phyloP scores from a whole-genome alignment of 192 early-diverging fungal species.

The Gamsiella multidivaricata region DNA sequence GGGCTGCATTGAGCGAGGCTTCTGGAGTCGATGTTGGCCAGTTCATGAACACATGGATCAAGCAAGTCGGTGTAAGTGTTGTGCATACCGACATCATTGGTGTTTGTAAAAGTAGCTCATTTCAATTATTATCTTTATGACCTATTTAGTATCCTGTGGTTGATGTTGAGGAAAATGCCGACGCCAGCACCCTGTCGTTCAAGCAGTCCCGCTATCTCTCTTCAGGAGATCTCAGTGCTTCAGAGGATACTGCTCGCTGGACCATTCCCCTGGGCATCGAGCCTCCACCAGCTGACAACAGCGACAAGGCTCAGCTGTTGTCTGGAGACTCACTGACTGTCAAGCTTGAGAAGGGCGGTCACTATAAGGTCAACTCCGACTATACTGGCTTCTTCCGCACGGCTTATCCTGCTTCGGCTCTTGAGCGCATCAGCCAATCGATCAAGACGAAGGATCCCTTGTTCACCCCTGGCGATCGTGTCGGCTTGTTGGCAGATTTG shows the following conservation, averaged over 20 bases:
- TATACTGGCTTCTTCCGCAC: constrained; percentile 91
- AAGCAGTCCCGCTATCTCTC: constrained; percentile 88
- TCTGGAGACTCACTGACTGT: constrained; percentile 58
- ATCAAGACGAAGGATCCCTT: constrained; percentile 68
- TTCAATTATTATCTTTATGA: neutral
- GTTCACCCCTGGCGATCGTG: constrained; percentile 74
- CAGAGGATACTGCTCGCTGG: constrained; percentile 88
- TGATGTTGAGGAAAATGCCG: constrained; percentile 68
- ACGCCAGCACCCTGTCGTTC: constrained; percentile 66
- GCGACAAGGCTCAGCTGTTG: constrained; percentile 55
- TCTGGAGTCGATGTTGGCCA: constrained; percentile 83
- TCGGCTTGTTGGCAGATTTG: constrained; percentile 87
- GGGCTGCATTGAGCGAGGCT: constrained; percentile 81
- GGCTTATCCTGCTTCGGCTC: constrained; percentile 68
- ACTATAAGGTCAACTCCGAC: constrained; percentile 88
- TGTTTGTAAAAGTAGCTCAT: too few relatives aligned
- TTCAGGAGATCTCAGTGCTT: constrained; percentile 77
- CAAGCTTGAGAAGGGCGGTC: constrained; percentile 62
- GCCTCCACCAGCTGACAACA: constrained; percentile 12
- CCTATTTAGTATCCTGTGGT: constrained; percentile 78
- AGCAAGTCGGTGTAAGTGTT: constrained; percentile 74
- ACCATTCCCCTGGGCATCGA: constrained; percentile 84
- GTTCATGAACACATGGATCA: constrained; percentile 93
- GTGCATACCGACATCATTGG: too few relatives aligned
- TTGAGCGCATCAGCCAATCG: constrained; percentile 63